Base-by-base conservation (phyloP, 1,139 yeast species). In the Pichia sp. region DNA sequence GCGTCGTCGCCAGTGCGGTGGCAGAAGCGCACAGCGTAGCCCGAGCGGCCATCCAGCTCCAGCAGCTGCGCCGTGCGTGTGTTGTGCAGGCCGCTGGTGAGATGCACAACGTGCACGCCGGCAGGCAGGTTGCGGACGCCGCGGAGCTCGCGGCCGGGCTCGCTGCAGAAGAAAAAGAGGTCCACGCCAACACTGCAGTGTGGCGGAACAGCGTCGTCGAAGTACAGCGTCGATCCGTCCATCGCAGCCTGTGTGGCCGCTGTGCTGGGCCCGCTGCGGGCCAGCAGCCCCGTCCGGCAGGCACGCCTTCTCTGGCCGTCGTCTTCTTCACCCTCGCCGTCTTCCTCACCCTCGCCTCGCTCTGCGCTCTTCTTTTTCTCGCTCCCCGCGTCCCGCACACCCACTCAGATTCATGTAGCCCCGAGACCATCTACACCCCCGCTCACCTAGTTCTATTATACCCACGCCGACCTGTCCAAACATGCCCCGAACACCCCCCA, bases 61-160 rank as follows among this genome's bases (percentile, higher is more conserved):
- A 13, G 19, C 36, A 57, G 62, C 10, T 47, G 29, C 1, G 66
- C 67, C 15, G 50, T 46, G 34, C 68, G 47, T 2, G 56, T 51
- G 45, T 63, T 63, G 8, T 50, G 47, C 10, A 55, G 31, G 16
- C 23, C 32, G 47, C 63, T 58, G 1, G 64, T 61, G 10, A 61
- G 29, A 54, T 65, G 68, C 6, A 65, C 29, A 6, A 65, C 50
- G 51, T 65, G 68, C 0, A 59, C n/a, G 1, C 67, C 68, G n/a
- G 49, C 38, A 1, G 58, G 26, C 2, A 65, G 49, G 34, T 57
- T 57, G 45, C 62, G 62, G 49, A 65, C 59, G 4, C 68, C 68
- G 48, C 51, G 55, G 32, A 64, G 47, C 1, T 19, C 36, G 30
- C 40, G 47, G 7, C 46, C 34, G 15, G 53, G 36, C 11, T 56